These are phyloP conservation scores for Fragaria iinumae DNA, from an alignment of 306 rosid genomes.

Conservation along the genomic window DNA sequence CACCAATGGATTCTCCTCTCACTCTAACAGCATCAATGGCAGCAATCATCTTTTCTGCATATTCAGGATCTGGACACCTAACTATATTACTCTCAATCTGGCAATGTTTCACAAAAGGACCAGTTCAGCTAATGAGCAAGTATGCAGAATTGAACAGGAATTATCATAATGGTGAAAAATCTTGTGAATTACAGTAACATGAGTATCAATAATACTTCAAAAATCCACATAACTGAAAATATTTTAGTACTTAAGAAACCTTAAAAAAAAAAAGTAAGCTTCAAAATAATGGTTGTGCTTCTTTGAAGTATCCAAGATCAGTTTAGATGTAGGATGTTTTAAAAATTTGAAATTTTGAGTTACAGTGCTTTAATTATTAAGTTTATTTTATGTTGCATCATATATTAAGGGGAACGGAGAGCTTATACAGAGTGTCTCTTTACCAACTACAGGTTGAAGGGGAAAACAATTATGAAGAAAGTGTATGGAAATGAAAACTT, in stretches of 20 bases:
- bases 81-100: conserved; percentile 95
- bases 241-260: too few relatives aligned
- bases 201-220: not conserved
- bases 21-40: conserved; percentile 85
- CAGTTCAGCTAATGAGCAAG: not conserved
- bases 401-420: not conserved
- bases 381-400: not conserved
- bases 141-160: not conserved
- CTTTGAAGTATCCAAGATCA: not conserved
- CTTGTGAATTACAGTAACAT: not conserved
- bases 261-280: not conserved
- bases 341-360: not conserved
- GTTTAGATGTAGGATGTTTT: not conserved
- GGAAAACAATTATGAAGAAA: not conserved
- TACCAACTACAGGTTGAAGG: not conserved
- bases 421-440: not conserved
- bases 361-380: not conserved
- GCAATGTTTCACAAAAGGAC: conserved; percentile 14
- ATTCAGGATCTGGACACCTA: conserved; percentile 92
- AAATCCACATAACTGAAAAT: not conserved
- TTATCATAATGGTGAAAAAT: not conserved
- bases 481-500: not conserved
- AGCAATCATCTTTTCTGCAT: conserved; percentile 92
- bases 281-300: not conserved
- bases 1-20: conserved; percentile 91